These are phyloP conservation scores for Apiospora hydei DNA, from an alignment of 2,329 filamentous ascomycete species.

Conservation along the genomic window DNA sequence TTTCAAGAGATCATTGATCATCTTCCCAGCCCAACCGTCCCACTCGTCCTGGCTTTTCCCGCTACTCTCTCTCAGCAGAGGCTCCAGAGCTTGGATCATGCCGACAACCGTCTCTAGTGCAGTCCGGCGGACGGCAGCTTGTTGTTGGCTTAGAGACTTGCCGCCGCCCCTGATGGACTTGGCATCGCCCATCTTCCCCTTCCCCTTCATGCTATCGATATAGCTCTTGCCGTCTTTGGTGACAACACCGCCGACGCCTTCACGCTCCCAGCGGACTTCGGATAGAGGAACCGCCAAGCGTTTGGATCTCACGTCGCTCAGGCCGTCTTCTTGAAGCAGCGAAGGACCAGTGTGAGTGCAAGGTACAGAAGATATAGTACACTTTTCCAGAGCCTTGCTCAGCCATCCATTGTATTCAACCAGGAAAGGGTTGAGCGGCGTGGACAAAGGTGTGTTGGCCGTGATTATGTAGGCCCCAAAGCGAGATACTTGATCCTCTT, in stretches of 20 bases:
- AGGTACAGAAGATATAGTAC: slow-evolving; percentile 75
- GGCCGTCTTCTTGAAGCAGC: slow-evolving; percentile 79
- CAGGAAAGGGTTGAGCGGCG: slow-evolving; percentile 81
- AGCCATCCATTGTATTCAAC: slow-evolving; percentile 87
- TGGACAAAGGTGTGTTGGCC: slow-evolving; percentile 80
- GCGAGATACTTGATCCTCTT: slow-evolving; percentile 68
- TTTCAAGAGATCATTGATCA: slow-evolving; percentile 84
- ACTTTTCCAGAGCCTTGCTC: slow-evolving; percentile 74
- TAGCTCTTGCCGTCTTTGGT: slow-evolving; percentile 68
- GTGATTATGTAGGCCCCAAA: slow-evolving; percentile 86
- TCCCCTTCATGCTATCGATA: slow-evolving; percentile 59
- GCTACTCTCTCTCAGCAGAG: slow-evolving; percentile 79
- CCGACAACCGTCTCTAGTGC: slow-evolving; percentile 84
- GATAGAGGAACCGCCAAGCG: slow-evolving; percentile 87
- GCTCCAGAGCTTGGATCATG: slow-evolving; percentile 85
- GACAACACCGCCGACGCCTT: slow-evolving; percentile 69
- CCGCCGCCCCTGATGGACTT: slow-evolving; percentile 46
- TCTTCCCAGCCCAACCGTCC: slow-evolving; percentile 86
- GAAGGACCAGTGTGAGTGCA: slow-evolving; percentile 80
- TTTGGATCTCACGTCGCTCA: slow-evolving; percentile 74
- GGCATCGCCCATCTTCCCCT: slow-evolving; percentile 49
- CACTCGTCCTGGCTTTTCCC: slow-evolving; percentile 91
- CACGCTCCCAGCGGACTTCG: slow-evolving; percentile 86
- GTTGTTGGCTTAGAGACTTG: slow-evolving; percentile 68
- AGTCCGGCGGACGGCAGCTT: slow-evolving; percentile 77